Evolutionary conservation across 257 asterid genomes (phyloP).

Genomic region (Ilex aquifolium): DNA sequence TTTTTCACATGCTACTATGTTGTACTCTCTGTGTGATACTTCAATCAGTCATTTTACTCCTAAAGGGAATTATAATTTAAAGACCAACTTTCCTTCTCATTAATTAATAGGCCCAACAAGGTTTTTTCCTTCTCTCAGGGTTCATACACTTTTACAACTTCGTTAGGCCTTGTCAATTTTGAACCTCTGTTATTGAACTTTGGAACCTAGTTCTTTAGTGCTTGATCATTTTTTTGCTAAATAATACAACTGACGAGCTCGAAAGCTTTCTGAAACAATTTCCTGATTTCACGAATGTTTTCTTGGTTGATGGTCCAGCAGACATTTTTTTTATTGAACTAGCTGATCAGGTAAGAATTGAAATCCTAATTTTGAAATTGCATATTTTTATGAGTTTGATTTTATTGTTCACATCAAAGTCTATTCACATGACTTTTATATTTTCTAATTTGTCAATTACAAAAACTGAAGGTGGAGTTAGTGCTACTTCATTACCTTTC

Average conservation of each 20-base stretch:
- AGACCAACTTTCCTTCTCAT: slow-evolving; percentile 11
- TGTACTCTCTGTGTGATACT: no score
- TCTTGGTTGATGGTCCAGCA: no score
- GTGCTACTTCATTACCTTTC: neutral
- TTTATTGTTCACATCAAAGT: neutral
- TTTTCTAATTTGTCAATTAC: slow-evolving; percentile 44
- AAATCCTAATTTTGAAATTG: no score
- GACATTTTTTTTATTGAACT: no score
- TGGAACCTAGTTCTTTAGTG: no score
- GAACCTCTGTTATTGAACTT: no score
- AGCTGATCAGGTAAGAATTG: no score
- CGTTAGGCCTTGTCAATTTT: slow-evolving; percentile 32
- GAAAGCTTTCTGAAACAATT: no score
- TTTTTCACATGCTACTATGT: no score
- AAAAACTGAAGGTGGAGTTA: slow-evolving; percentile 92
- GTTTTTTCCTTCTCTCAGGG: slow-evolving; percentile 56
- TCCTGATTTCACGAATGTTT: no score
- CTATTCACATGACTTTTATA: neutral
- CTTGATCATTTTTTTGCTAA: no score
- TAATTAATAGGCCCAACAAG: slow-evolving; percentile 65
- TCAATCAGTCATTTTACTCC: neutral
- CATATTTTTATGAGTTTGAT: neutral
- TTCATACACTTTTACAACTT: slow-evolving; percentile 68
- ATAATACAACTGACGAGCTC: no score
- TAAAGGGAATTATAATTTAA: neutral